phyloP scores from a whole-genome alignment of 345 rosid species.

The Camelina laxa region DNA sequence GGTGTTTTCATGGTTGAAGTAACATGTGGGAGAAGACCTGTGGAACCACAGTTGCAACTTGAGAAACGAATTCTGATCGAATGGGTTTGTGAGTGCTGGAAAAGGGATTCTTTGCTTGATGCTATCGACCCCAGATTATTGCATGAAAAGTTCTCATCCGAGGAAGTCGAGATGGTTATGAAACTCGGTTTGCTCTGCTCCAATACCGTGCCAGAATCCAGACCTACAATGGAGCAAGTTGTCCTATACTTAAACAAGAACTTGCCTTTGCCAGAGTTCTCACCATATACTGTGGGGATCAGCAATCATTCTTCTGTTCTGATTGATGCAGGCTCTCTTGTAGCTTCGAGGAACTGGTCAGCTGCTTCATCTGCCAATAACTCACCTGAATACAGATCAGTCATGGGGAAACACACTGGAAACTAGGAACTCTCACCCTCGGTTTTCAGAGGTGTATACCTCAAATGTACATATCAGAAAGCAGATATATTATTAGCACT shows the following conservation, averaged over 20 bases:
- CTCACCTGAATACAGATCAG: slow-evolving; percentile 4
- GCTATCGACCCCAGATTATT: slow-evolving; percentile 45
- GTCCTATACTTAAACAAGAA: slow-evolving; percentile 38
- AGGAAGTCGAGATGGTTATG: slow-evolving; percentile 53
- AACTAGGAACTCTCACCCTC: slow-evolving; percentile 3
- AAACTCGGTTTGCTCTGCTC: slow-evolving; percentile 55
- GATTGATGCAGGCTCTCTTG: slow-evolving; percentile 39
- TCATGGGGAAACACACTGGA: slow-evolving; percentile 1
- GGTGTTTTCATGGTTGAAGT: slow-evolving; percentile 56
- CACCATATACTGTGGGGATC: slow-evolving; percentile 29
- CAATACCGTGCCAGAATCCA: slow-evolving; percentile 28
- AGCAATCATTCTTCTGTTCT: slow-evolving; percentile 34
- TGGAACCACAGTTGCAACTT: slow-evolving; percentile 50
- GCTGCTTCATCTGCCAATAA: neutral
- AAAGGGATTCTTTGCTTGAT: slow-evolving; percentile 43
- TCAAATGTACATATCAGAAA: slow-evolving; percentile 25
- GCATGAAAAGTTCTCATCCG: slow-evolving; percentile 16
- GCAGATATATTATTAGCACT: neutral
- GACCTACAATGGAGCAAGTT: slow-evolving; percentile 58
- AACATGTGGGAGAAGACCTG: slow-evolving; percentile 64
- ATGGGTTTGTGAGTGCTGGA: slow-evolving; percentile 48
- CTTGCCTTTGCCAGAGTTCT: slow-evolving; percentile 40
- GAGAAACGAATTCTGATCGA: slow-evolving; percentile 43
- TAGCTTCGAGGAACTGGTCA: slow-evolving; percentile 25
- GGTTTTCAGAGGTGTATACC: neutral